Conservation (phyloP, 176 grass and related monocot genomes). For the Musa acuminata region DNA sequence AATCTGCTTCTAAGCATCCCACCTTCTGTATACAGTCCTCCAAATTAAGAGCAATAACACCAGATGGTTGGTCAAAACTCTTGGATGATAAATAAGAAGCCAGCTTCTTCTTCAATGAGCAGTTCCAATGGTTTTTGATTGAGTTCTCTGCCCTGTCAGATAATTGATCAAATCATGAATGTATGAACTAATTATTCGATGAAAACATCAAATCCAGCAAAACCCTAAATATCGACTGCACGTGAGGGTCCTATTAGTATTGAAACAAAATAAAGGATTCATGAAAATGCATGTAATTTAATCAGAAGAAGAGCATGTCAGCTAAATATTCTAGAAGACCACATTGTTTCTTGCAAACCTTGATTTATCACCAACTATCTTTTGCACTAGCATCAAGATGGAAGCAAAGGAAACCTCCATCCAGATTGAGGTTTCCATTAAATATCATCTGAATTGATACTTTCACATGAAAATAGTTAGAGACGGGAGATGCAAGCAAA, state of each 20-base stretch:
- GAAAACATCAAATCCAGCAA: neutral
- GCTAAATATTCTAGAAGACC: neutral
- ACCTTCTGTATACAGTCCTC: neutral
- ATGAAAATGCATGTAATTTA: neutral
- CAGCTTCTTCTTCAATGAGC: conserved; percentile 12
- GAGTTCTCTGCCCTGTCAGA: conserved; percentile 10
- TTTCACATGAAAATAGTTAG: too few species aligned
- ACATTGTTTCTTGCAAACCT: too few species aligned
- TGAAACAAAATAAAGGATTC: neutral
- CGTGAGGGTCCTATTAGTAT: neutral
- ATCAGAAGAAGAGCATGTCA: neutral
- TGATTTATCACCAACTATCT: neutral
- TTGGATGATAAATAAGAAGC: neutral
- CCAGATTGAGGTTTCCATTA: neutral
- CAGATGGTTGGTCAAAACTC: neutral
- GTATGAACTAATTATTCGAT: neutral
- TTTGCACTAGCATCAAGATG: neutral
- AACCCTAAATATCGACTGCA: neutral
- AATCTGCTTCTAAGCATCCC: neutral
- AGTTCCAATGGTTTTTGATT: conserved; percentile 14
- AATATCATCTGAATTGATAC: too few species aligned
- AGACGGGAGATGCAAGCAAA: too few species aligned
- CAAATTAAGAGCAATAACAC: neutral
- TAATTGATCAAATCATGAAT: neutral
- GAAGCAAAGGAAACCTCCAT: neutral